These are phyloP conservation scores for Phaseolus coccineus DNA, from an alignment of 331 rosid species.

Conservation along the genomic window DNA sequence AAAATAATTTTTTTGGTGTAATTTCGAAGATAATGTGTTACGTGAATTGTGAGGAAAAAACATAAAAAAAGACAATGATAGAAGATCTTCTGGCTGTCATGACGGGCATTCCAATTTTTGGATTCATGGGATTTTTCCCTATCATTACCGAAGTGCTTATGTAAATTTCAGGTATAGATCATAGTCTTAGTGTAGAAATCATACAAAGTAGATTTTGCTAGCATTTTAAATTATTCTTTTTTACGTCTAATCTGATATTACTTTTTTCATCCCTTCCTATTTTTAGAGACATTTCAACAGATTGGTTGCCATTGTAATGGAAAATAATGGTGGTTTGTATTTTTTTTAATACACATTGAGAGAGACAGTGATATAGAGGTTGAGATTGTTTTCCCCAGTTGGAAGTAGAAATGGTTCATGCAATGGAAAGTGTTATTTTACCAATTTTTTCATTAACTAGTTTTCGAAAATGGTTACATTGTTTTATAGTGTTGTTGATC, in stretches of 20 bases:
- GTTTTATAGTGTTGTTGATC: background rate
- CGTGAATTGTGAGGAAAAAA: slow-evolving; percentile 28
- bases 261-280: slow-evolving; percentile 33
- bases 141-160: slow-evolving; percentile 83
- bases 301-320: slow-evolving; percentile 47
- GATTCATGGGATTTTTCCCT: slow-evolving; percentile 66
- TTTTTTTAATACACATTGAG: slow-evolving; percentile 51
- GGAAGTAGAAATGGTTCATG: slow-evolving; percentile 41
- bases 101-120: slow-evolving; percentile 42
- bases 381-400: slow-evolving; percentile 35
- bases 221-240: slow-evolving; percentile 52
- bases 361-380: slow-evolving; percentile 37
- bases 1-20: background rate
- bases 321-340: slow-evolving; percentile 35
- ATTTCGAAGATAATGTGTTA: slow-evolving; percentile 42
- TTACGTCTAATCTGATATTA: background rate
- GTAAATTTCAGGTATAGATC: slow-evolving; percentile 75
- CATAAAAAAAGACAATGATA: slow-evolving; percentile 41
- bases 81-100: slow-evolving; percentile 48
- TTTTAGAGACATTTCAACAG: slow-evolving; percentile 34
- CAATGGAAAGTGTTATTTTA: slow-evolving; percentile 42
- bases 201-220: slow-evolving; percentile 55
- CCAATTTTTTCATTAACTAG: background rate
- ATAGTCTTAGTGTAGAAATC: slow-evolving; percentile 56
- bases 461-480: no score